Percentiles rank a stretch among this genome's conserved stretches.
Evolutionary conservation across 257 asterid species (phyloP).

Genomic region (Asclepias syriaca): DNA sequence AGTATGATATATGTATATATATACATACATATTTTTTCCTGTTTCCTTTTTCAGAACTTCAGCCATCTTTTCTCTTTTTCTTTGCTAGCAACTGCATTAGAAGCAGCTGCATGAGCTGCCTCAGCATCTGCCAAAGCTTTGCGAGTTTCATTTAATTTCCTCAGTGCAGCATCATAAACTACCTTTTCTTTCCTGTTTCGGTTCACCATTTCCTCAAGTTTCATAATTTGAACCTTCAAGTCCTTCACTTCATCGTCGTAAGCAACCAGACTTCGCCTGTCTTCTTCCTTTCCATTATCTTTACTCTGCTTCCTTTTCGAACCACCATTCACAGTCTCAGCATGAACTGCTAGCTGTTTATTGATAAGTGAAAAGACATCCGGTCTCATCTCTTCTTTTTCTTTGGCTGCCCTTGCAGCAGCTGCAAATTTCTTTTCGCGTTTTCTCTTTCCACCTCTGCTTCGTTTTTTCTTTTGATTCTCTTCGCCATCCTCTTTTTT

Average conservation of each 20-base stretch:
- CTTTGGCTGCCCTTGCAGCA: constrained; percentile 62
- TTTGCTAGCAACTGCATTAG: constrained; percentile 61
- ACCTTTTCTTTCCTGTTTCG: constrained; percentile 74
- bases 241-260: constrained; percentile 71
- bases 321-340: constrained; percentile 28
- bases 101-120: constrained; percentile 73
- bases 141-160: constrained; percentile 74
- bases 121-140: constrained; percentile 74
- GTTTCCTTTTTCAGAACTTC: constrained; percentile 45
- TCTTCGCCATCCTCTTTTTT: constrained; percentile 37
- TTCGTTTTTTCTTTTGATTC: constrained; percentile 46
- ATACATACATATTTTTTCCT: background rate
- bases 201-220: constrained; percentile 83
- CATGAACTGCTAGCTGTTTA: constrained; percentile 66
- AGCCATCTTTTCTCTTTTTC: constrained; percentile 96
- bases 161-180: constrained; percentile 75
- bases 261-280: constrained; percentile 58
- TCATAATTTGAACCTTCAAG: constrained; percentile 51
- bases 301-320: constrained; percentile 39
- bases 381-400: constrained; percentile 54
- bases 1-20: background rate
- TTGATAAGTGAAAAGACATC: constrained; percentile 81
- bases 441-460: constrained; percentile 88
- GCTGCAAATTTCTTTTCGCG: constrained; percentile 80
- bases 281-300: constrained; percentile 51